phyloP scores from a whole-genome alignment of 1,139 yeast species.

The Lodderomyces elongisporus region DNA sequence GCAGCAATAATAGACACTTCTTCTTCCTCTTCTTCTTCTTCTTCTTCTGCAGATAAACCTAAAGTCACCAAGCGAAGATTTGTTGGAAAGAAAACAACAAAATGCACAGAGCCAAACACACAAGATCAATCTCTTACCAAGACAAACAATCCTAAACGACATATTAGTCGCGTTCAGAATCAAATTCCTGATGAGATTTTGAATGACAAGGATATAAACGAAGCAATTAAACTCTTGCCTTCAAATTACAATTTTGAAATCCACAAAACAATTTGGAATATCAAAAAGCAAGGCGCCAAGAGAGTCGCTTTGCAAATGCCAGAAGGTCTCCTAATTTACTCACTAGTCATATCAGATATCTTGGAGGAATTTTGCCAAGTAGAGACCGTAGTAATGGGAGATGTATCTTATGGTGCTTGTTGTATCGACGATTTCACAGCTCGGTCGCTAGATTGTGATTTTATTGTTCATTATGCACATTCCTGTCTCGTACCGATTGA shows the following conservation, averaged over 20 bases:
- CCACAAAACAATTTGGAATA: conserved; percentile 93
- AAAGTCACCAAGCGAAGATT: conserved; percentile 26
- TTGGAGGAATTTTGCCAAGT: conserved; percentile 84
- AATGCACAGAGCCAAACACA: background rate
- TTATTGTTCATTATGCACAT: conserved; percentile 94
- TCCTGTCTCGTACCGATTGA: conserved; percentile 96
- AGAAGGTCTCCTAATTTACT: conserved; percentile 85
- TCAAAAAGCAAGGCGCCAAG: conserved; percentile 65
- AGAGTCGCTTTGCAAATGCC: conserved; percentile 95
- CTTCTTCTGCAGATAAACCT: conserved; percentile 7
- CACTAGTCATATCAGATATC: conserved; percentile 83
- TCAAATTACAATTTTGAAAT: conserved; percentile 92
- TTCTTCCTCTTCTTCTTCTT: no score
- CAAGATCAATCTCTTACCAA: conserved; percentile 17
- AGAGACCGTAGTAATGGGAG: conserved; percentile 96
- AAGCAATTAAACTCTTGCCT: conserved; percentile 77
- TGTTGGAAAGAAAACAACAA: conserved; percentile 28
- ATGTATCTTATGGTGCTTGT: conserved; percentile 97
- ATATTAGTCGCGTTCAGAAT: conserved; percentile 59
- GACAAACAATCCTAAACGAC: conserved; percentile 15
- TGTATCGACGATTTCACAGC: conserved; percentile 98
- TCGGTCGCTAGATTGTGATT: conserved; percentile 85
- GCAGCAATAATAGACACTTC: no score
- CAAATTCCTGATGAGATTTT: conserved; percentile 90
- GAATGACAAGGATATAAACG: conserved; percentile 71